Conservation (phyloP, 1,284 basidiomycete species). For the Microbotryum lychnidis-dioicae region DNA sequence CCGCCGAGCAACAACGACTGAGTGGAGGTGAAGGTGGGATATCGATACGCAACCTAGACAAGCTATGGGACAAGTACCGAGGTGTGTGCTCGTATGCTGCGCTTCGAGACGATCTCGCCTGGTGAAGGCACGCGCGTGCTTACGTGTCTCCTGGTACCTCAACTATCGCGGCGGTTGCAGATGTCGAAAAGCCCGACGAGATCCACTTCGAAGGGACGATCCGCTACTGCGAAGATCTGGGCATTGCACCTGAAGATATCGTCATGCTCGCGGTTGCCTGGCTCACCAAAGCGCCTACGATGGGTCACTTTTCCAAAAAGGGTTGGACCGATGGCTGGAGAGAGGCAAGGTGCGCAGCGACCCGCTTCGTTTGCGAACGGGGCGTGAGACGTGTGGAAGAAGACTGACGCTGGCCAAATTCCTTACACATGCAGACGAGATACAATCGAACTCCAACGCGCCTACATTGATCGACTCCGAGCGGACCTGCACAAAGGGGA, state of each 20-base stretch:
- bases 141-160: neutral
- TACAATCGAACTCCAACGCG: constrained; percentile 59
- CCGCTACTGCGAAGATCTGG: constrained; percentile 58
- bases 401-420: constrained; percentile 44
- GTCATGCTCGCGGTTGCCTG: constrained; percentile 66
- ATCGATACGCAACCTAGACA: constrained; percentile 45
- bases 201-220: constrained; percentile 69
- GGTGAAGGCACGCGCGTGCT: neutral
- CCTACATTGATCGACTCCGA: constrained; percentile 53
- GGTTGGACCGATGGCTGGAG: constrained; percentile 79
- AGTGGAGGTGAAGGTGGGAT: constrained; percentile 38
- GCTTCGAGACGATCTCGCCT: neutral
- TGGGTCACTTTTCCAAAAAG: constrained; percentile 66
- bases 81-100: constrained; percentile 45
- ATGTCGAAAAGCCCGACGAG: constrained; percentile 48
- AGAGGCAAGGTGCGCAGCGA: constrained; percentile 30
- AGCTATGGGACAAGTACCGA: constrained; percentile 69
- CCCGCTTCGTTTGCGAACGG: neutral
- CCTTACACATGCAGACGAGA: constrained; percentile 52
- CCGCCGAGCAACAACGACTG: constrained; percentile 33
- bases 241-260: constrained; percentile 63
- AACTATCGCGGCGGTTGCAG: neutral
- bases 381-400: constrained; percentile 38
- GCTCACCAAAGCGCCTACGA: constrained; percentile 60
- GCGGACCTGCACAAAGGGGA: constrained; percentile 58